phyloP scores from a whole-genome alignment of 2,329 filamentous ascomycete species.

The Pseudogymnoascus pannorum region DNA sequence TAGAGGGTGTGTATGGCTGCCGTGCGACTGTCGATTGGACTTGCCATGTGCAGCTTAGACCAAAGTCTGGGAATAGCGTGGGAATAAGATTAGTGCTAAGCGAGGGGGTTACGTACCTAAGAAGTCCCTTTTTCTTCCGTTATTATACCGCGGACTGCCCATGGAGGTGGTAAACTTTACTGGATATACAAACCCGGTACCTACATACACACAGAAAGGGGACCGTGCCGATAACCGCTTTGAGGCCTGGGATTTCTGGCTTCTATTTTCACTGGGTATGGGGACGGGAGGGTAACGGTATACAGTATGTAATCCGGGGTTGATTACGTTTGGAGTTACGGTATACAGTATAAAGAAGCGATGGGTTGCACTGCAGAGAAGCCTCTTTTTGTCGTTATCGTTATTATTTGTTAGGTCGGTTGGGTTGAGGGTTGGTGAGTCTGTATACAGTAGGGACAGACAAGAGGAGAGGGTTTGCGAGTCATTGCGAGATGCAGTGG shows the following conservation, averaged over 20 bases:
- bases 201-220: background rate
- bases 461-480: background rate
- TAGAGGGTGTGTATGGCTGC: background rate
- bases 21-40: background rate
- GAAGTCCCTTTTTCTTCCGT: too few relatives aligned
- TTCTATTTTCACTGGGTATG: background rate
- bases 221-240: background rate
- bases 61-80: background rate
- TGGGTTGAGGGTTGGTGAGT: background rate
- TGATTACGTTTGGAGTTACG: background rate
- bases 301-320: background rate
- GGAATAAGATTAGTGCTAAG: background rate
- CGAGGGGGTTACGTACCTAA: too few relatives aligned
- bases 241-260: background rate
- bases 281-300: background rate
- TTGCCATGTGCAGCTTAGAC: background rate
- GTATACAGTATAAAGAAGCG: constrained; percentile 1
- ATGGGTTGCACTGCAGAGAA: background rate
- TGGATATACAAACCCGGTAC: too few relatives aligned
- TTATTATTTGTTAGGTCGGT: background rate
- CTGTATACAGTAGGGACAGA: background rate
- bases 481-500: background rate
- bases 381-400: background rate
- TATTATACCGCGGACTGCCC: too few relatives aligned
- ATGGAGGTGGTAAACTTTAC: too few relatives aligned